Conservation (phyloP, 176 grass and related monocot genomes). For the Raddia guianensis region DNA sequence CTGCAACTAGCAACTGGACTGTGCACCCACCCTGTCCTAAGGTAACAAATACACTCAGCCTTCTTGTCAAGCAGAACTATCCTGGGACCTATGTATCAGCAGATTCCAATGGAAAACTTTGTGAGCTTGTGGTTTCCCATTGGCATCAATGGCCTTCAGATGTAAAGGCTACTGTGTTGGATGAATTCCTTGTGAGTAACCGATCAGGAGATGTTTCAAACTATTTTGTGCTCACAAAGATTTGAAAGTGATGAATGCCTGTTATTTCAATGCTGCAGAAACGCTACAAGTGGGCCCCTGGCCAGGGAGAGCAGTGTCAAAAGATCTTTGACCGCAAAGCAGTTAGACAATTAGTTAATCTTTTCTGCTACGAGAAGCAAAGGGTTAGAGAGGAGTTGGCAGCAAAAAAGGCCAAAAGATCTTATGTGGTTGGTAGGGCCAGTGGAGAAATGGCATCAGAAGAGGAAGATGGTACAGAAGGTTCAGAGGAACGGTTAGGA, state of each 20-base stretch:
- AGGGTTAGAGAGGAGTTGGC: slow-evolving; percentile 37
- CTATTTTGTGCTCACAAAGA: slow-evolving; percentile 28
- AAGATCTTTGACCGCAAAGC: slow-evolving; percentile 59
- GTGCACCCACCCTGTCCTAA: slow-evolving; percentile 45
- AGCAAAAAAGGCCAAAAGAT: slow-evolving; percentile 25
- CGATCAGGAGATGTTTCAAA: slow-evolving; percentile 15
- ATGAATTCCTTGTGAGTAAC: slow-evolving; percentile 61
- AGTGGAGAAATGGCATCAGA: slow-evolving; percentile 24
- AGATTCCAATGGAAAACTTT: slow-evolving; percentile 34
- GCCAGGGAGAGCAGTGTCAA: slow-evolving; percentile 44
- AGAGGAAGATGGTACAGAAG: slow-evolving; percentile 30
- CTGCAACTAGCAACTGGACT: slow-evolving; percentile 42
- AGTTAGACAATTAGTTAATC: slow-evolving; percentile 40
- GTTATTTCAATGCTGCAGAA: slow-evolving; percentile 38
- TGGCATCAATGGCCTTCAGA: slow-evolving; percentile 48
- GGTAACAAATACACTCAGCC: slow-evolving; percentile 41
- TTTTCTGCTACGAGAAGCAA: slow-evolving; percentile 55
- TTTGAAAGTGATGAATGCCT: slow-evolving; percentile 20
- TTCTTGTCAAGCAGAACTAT: slow-evolving; percentile 52
- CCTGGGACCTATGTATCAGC: slow-evolving; percentile 47
- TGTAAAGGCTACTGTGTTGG: slow-evolving; percentile 33
- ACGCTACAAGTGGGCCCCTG: slow-evolving; percentile 54
- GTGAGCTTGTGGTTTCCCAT: slow-evolving; percentile 48
- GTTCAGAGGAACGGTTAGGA: slow-evolving; percentile 22
- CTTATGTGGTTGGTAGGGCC: not conserved